phyloP scores from a whole-genome alignment of 176 grass and related monocot species.

The Chrysopogon serrulatus region DNA sequence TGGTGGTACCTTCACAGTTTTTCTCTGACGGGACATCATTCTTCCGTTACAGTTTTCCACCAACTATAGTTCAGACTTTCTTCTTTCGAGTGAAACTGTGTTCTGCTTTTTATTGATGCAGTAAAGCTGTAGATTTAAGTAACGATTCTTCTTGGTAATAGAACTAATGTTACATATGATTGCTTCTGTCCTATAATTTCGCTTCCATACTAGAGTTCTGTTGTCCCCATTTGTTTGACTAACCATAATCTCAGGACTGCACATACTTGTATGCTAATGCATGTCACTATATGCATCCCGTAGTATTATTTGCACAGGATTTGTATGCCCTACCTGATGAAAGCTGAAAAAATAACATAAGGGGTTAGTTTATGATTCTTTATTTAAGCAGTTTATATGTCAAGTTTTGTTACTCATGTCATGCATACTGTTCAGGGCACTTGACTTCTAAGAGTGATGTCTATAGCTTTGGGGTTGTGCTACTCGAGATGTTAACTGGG shows the following conservation, averaged over 20 bases:
- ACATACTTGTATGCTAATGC: not conserved
- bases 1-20: not conserved
- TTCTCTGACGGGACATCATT: not conserved
- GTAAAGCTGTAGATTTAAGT: not conserved
- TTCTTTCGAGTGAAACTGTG: not conserved
- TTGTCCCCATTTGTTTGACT: not conserved
- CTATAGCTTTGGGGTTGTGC: constrained; percentile 83
- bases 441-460: constrained; percentile 93
- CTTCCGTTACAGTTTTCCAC: not conserved
- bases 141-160: not conserved
- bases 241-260: not conserved
- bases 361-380: not conserved
- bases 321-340: not conserved
- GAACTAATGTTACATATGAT: not conserved
- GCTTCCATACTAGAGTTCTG: not conserved
- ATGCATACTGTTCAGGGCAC: constrained; percentile 53
- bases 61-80: not conserved
- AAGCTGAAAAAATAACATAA: not conserved
- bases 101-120: not conserved
- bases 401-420: not conserved
- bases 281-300: not conserved
- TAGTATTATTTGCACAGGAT: not conserved
- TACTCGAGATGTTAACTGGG: constrained; percentile 84
- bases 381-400: not conserved
- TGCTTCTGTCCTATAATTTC: not conserved